Evolutionary conservation across 2,329 filamentous ascomycete genomes (phyloP).

Genomic region (Pseudocercospora pini-densiflorae): DNA sequence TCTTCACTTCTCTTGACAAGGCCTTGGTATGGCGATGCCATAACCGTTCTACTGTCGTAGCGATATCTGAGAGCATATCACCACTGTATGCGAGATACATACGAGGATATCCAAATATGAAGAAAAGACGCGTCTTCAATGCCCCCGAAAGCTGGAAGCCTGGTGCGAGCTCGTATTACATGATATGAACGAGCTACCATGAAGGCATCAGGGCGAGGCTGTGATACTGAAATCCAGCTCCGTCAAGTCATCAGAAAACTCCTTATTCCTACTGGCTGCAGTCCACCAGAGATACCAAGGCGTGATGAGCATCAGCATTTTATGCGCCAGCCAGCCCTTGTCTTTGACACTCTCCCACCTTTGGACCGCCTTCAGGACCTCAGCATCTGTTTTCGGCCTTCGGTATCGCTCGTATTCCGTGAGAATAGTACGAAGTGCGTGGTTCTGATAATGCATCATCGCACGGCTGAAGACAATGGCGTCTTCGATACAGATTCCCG

Average conservation of each 20-base stretch:
- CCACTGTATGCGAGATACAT: too few relatives aligned
- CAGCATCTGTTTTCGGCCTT: conserved; percentile 4
- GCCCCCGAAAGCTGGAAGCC: not conserved
- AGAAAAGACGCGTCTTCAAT: too few relatives aligned
- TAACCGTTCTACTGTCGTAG: too few relatives aligned
- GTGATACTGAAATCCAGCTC: not conserved
- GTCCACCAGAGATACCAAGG: conserved; percentile 17
- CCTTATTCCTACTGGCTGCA: not conserved
- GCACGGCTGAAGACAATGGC: conserved; percentile 49
- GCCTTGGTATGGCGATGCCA: not conserved
- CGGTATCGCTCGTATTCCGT: conserved; percentile 9
- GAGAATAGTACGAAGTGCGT: not conserved
- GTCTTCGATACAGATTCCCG: conserved; percentile 51
- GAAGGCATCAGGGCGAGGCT: not conserved
- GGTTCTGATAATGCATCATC: conserved; percentile 27
- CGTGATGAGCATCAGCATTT: conserved; percentile 4
- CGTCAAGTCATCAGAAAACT: conserved; percentile 9
- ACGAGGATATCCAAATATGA: too few relatives aligned
- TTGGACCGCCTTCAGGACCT: not conserved
- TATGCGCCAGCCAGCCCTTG: conserved; percentile 2
- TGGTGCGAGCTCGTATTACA: not conserved
- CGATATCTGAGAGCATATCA: too few relatives aligned
- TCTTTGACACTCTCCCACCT: conserved; percentile 17
- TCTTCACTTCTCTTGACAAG: not conserved
- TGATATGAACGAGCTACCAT: not conserved